These are phyloP conservation scores for Monosporascus sp. DNA, from an alignment of 2,329 filamentous ascomycete genomes.

Conservation along the genomic window DNA sequence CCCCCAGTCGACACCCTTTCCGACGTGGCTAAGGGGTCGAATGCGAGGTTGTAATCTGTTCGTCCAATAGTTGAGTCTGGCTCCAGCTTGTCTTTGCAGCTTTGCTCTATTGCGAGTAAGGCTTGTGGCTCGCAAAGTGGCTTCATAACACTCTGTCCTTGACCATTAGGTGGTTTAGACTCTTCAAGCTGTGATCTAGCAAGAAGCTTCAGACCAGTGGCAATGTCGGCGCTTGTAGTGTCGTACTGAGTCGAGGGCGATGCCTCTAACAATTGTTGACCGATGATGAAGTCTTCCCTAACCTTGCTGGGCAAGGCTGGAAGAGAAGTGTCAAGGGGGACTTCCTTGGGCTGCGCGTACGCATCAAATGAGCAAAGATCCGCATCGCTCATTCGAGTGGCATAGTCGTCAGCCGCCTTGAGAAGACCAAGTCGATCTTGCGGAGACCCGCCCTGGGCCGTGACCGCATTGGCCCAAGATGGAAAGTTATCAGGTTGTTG, in stretches of 20 bases:
- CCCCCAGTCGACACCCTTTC: slow-evolving; percentile 37
- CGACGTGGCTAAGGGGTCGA: slow-evolving; percentile 54
- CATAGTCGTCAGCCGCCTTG: slow-evolving; percentile 47
- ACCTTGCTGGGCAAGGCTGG: slow-evolving; percentile 47
- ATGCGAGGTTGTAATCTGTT: slow-evolving; percentile 52
- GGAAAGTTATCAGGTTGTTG: slow-evolving; percentile 36
- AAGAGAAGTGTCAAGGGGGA: slow-evolving; percentile 56
- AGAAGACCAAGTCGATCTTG: slow-evolving; percentile 34
- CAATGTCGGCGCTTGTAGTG: slow-evolving; percentile 25
- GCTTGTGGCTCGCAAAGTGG: slow-evolving; percentile 17
- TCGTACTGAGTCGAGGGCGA: slow-evolving; percentile 29
- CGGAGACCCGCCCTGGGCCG: slow-evolving; percentile 1
- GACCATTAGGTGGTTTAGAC: not conserved
- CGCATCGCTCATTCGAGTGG: slow-evolving; percentile 58
- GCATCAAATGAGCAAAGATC: slow-evolving; percentile 54
- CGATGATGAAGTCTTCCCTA: slow-evolving; percentile 47
- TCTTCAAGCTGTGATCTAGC: slow-evolving; percentile 19
- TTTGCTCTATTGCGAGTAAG: slow-evolving; percentile 30
- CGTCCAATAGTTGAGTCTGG: slow-evolving; percentile 34
- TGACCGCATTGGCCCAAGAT: slow-evolving; percentile 25
- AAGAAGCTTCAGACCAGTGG: slow-evolving; percentile 28
- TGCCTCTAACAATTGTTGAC: slow-evolving; percentile 44
- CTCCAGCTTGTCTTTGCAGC: slow-evolving; percentile 24
- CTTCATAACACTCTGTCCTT: not conserved
- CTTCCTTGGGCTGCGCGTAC: slow-evolving; percentile 36